These are phyloP conservation scores for Penicillium chermesinum DNA, from an alignment of 495 filamentous ascomycete genomes.

Conservation along the genomic window DNA sequence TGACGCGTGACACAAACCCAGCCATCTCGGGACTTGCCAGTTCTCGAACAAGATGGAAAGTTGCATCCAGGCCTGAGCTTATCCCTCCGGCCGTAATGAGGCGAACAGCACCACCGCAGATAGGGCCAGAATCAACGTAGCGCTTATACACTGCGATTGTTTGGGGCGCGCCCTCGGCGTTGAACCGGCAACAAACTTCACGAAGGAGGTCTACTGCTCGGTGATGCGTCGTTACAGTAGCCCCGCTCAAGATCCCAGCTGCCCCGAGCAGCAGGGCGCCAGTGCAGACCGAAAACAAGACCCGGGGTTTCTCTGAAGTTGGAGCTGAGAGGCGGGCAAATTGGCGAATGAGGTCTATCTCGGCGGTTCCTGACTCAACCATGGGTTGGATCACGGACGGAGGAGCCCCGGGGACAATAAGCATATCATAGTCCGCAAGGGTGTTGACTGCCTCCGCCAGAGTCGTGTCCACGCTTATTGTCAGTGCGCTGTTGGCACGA, in stretches of 20 bases:
- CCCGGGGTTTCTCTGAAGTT: conserved; percentile 29
- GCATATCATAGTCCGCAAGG: conserved; percentile 64
- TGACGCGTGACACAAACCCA: conserved; percentile 58
- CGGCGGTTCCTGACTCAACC: conserved; percentile 15
- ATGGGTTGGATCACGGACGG: conserved; percentile 21
- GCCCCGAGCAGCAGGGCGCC: conserved; percentile 68
- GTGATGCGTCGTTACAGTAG: conserved; percentile 69
- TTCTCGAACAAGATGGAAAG: conserved; percentile 70
- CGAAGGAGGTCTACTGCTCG: conserved; percentile 64
- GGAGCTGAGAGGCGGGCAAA: conserved; percentile 22
- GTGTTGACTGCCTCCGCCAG: conserved; percentile 58
- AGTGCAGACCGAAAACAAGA: conserved; percentile 70
- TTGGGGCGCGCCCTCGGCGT: conserved; percentile 39
- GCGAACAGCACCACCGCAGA: conserved; percentile 63
- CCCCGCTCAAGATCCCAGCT: conserved; percentile 63
- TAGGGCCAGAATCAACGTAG: conserved; percentile 61
- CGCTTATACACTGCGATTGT: conserved; percentile 72
- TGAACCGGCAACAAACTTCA: conserved; percentile 48
- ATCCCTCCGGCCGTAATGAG: conserved; percentile 74
- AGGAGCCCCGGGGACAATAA: conserved; percentile 56
- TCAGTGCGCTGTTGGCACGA: conserved; percentile 18
- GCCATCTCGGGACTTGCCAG: conserved; percentile 64
- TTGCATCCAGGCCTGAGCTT: conserved; percentile 71
- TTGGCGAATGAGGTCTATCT: conserved; percentile 25
- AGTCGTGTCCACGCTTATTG: conserved; percentile 18